Base-by-base conservation (phyloP, 768 basidiomycete species). In the Phaeotremella fagi region DNA sequence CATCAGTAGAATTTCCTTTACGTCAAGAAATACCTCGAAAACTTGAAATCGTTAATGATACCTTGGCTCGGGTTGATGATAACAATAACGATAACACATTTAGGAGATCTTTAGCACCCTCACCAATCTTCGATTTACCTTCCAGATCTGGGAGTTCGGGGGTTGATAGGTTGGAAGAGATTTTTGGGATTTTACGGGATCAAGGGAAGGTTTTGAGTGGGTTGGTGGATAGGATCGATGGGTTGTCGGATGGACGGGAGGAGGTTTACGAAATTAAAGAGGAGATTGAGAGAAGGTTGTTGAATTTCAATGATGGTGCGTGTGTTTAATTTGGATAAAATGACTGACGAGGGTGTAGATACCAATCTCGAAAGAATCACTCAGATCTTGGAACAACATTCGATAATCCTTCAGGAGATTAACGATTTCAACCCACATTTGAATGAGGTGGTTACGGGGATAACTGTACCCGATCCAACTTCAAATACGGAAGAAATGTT, bases 1-100 rank as follows among this genome's bases (percentile, higher is more conserved):
- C 28, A 1, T 52, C 49, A 14, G 56, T 50, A 1, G 61, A 63
- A 31, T 59, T 63, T 24, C 57, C 54, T 14, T 14, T 63, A 28
- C 25, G 57, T 18, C 18, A 29, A 15, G 37, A 51, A 28, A 16
- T 12, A 18, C 26, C 41, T 31, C 50, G 36, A 29, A 46, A 48
- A 31, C 25, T 23, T 11, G 29, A 51, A 7, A 38, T 24, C 2
- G 41, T 59, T n/a, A 55, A 55, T 52, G 45, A 28, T 27, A 9
- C 22, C 24, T 24, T 23, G 38, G 33, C 33, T 9, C 9, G 33
- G 33, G 11, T 35, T n/a, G 9, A 9, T 35, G 33, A n/a, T n/a
- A n/a, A n/a, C n/a, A n/a, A n/a, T n/a, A n/a, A n/a, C n/a, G n/a
- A n/a, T n/a, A n/a, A n/a, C n/a, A n/a, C n/a, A n/a, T n/a, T n/a